Conservation (phyloP, 345 rosid genomes). For the Arabis hirsuta region DNA sequence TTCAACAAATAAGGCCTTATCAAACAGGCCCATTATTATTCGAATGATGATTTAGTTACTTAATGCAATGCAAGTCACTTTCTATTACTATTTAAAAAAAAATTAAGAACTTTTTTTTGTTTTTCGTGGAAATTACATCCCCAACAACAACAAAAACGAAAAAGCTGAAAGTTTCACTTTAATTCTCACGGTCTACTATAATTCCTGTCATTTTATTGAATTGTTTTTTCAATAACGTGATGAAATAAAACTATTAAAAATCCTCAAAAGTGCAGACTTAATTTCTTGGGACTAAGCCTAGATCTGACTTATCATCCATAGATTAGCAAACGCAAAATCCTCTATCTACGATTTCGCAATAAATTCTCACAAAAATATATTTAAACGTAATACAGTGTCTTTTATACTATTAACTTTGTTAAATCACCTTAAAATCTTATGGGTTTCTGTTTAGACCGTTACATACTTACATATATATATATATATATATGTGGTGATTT, state of each 20-base stretch:
- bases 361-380: too few species aligned
- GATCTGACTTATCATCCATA: conserved; percentile 32
- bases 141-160: not conserved
- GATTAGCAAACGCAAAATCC: conserved; percentile 17
- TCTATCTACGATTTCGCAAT: conserved; percentile 20
- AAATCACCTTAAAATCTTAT: not conserved
- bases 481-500: too few species aligned
- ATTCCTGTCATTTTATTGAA: conserved; percentile 11
- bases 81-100: not conserved
- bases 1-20: not conserved
- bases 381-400: too few species aligned
- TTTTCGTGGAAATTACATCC: not conserved
- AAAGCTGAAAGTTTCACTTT: conserved; percentile 16
- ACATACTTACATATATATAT: too few species aligned
- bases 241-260: conserved; percentile 8
- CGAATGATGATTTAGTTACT: not conserved
- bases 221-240: conserved; percentile 1
- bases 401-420: too few species aligned
- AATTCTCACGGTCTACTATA: conserved; percentile 24
- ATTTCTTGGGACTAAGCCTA: conserved; percentile 30
- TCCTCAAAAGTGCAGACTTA: conserved; percentile 7
- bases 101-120: not conserved
- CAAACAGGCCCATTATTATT: conserved; percentile 1
- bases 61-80: not conserved
- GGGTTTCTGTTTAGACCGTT: not conserved